These are phyloP conservation scores for Hanseniaspora uvarum DNA, from an alignment of 1,139 yeast genomes.

Conservation along the genomic window DNA sequence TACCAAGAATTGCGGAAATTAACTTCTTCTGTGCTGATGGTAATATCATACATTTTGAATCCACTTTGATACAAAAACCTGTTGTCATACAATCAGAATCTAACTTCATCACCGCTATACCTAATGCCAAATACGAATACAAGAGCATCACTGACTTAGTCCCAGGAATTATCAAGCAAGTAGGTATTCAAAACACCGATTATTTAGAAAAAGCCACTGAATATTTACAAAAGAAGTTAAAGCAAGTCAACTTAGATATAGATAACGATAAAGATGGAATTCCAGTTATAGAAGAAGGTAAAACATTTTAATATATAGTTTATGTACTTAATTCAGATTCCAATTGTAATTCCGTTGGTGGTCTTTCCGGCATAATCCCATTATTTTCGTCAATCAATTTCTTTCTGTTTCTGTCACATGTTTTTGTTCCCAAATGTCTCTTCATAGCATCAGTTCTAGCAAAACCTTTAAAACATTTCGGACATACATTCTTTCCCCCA, in stretches of 20 bases:
- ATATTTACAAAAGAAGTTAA: constrained; percentile 51
- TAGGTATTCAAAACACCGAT: constrained; percentile 92
- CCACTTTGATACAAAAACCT: constrained; percentile 38
- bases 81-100: constrained; percentile 9
- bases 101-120: constrained; percentile 86
- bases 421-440: constrained; percentile 59
- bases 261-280: constrained; percentile 40
- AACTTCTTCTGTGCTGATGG: constrained; percentile 97
- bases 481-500: constrained; percentile 51
- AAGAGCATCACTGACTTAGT: constrained; percentile 86
- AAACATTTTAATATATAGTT: constrained; percentile 52
- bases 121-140: constrained; percentile 89
- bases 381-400: constrained; percentile 32
- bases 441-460: constrained; percentile 73
- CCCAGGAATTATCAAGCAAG: constrained; percentile 90
- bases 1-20: constrained; percentile 11
- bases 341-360: constrained; percentile 15
- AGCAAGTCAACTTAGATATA: constrained; percentile 33
- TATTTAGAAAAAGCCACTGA: constrained; percentile 84
- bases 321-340: constrained; percentile 1
- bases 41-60: constrained; percentile 87
- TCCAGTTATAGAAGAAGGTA: constrained; percentile 92
- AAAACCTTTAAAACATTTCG: constrained; percentile 67
- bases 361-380: constrained; percentile 20
- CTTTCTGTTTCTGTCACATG: constrained; percentile 61